Base-by-base conservation (phyloP, 1,139 yeast genomes). In the Yamadazyma buinensis region DNA sequence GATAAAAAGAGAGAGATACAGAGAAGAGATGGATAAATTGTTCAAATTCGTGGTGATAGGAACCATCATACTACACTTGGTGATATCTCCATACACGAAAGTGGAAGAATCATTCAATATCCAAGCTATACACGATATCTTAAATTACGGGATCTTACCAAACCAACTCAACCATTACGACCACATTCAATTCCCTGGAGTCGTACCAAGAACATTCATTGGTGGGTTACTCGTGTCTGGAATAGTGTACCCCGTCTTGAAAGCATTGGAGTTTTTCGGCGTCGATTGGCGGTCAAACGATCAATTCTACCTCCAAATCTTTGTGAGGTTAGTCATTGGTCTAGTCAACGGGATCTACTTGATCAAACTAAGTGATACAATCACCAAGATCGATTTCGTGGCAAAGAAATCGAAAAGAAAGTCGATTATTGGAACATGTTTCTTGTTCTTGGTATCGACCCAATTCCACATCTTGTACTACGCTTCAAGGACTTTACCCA, bases 21-120 rank as follows among this genome's bases (percentile, higher is more conserved):
- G n/a, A n/a, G n/a, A n/a, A n/a, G n/a, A n/a, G n/a, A n/a, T n/a
- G n/a, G n/a, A n/a, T n/a, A 27, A n/a, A 14, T 14, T 6, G 13
- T 19, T 19, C 5, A 22, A 22, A 22, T 22, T 22, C n/a, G n/a
- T 19, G 24, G 20, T 34, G 6, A 7, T 30, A 12, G 26, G 11
- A 7, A 30, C 26, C 6, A 31, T 37, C 2, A 15, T 28, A 2
- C 55, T 56, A 37, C 75, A 82, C 52, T 51, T 82, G 42, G 46
- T 64, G 15, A 46, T 75, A 3, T 72, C 95, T 0, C 97, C 97
- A 0, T 87, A 67, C 55, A 83, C 97, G 4, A 90, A 92, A 57
- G 97, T 92, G 1, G 97, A 92, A 54, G 98, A 92, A 54, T 85
- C 95, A 23, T 92, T 92, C 67, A 86, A 83, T 48, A 67, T 86